These are phyloP conservation scores for Sordaria brevicollis DNA, from an alignment of 495 filamentous ascomycete genomes.

Conservation along the genomic window DNA sequence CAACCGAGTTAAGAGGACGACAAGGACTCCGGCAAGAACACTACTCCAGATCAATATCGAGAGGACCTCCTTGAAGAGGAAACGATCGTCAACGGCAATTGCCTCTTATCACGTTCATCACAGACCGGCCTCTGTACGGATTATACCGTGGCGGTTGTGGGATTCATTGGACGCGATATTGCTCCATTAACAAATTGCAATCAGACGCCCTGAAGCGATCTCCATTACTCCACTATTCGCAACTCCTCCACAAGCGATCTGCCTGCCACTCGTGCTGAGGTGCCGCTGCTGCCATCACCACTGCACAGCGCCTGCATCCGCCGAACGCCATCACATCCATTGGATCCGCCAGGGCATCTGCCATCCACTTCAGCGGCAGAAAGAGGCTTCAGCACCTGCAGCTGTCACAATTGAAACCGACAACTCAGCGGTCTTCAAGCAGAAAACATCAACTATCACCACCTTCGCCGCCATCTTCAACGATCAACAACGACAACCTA, in stretches of 20 bases:
- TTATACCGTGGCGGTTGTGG: not conserved
- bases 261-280: no score
- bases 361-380: not conserved
- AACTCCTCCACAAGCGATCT: not conserved
- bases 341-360: no score
- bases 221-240: not conserved
- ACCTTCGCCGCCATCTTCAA: not conserved
- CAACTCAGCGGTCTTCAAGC: not conserved
- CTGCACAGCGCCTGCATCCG: not conserved
- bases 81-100: not conserved
- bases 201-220: not conserved
- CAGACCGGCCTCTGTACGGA: not conserved
- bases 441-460: not conserved
- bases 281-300: not conserved
- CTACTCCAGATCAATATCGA: not conserved
- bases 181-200: not conserved
- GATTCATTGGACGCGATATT: not conserved
- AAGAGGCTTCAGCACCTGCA: not conserved
- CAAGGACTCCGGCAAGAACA: not conserved
- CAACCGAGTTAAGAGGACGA: not conserved
- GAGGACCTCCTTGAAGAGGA: not conserved
- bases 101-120: not conserved
- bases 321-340: not conserved
- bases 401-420: not conserved
- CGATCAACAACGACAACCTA: not conserved